Evolutionary conservation across 495 filamentous ascomycete genomes (phyloP).

Genomic region (Penicillium turbatum): DNA sequence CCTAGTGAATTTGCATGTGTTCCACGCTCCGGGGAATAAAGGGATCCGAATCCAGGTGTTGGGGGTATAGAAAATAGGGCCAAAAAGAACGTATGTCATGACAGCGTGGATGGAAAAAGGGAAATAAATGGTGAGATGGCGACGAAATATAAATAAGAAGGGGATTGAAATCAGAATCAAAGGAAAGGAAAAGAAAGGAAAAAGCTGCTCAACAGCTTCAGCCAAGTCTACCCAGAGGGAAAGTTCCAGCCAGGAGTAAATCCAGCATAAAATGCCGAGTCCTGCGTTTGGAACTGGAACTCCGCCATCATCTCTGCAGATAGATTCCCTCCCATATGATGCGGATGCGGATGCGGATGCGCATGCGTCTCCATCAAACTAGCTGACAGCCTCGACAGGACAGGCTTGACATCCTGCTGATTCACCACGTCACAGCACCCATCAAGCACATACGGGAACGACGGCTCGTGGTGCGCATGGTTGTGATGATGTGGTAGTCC

Average conservation of each 20-base stretch:
- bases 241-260: conserved; percentile 33
- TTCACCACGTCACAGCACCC: conserved; percentile 12
- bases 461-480: conserved; percentile 12
- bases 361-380: conserved; percentile 16
- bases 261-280: conserved; percentile 24
- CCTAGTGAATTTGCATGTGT: conserved; percentile 5
- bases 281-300: conserved; percentile 27
- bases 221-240: conserved; percentile 22
- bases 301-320: conserved; percentile 28
- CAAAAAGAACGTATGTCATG: neutral
- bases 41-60: neutral
- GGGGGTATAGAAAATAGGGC: neutral
- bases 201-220: conserved; percentile 15
- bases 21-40: neutral
- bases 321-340: conserved; percentile 19
- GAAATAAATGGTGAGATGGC: neutral
- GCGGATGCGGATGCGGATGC: neutral
- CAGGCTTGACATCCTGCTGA: conserved; percentile 17
- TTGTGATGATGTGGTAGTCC: conserved; percentile 2
- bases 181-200: neutral
- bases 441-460: conserved; percentile 20
- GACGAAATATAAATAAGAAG: conserved; percentile 14
- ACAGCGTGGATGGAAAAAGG: neutral
- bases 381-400: conserved; percentile 9
- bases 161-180: neutral